A percentile compares a stretch with the other conserved stretches of the same genome.
phyloP scores from a whole-genome alignment of 2,329 filamentous ascomycete species.

The Claviceps sp. region DNA sequence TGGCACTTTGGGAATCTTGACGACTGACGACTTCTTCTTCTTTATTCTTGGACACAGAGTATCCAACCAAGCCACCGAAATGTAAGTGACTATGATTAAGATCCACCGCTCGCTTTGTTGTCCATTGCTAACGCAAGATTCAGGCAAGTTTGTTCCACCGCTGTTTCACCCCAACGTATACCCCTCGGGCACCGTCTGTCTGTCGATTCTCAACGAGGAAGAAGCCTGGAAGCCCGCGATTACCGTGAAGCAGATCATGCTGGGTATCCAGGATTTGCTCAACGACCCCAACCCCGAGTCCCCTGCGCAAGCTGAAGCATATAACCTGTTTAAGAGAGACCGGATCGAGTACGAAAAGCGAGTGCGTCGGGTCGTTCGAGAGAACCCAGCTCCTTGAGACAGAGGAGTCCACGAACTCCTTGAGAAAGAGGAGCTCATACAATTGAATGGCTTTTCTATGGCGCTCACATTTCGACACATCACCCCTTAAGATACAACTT shows the following conservation, averaged over 20 bases:
- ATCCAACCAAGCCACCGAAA: slow-evolving; percentile 96
- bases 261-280: slow-evolving; percentile 90
- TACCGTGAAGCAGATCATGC: slow-evolving; percentile 92
- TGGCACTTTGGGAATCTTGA: not conserved
- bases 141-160: slow-evolving; percentile 91
- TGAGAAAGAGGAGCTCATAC: slow-evolving; percentile 4
- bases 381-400: slow-evolving; percentile 64
- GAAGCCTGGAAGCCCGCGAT: slow-evolving; percentile 98
- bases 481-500: not conserved
- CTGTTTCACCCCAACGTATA: slow-evolving; percentile 99
- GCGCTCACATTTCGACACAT: not conserved
- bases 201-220: slow-evolving; percentile 95
- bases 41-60: slow-evolving; percentile 44
- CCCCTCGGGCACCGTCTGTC: slow-evolving; percentile 90
- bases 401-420: too few relatives aligned
- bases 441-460: not conserved
- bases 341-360: slow-evolving; percentile 75
- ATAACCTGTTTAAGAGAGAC: slow-evolving; percentile 93
- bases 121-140: not conserved
- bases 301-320: slow-evolving; percentile 91
- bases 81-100: slow-evolving; percentile 46
- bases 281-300: slow-evolving; percentile 96
- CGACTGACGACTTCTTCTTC: not conserved
- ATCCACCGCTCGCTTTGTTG: not conserved
- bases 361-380: slow-evolving; percentile 72